phyloP scores from a whole-genome alignment of 805 yeast species.

The Brettanomyces anomalus region DNA sequence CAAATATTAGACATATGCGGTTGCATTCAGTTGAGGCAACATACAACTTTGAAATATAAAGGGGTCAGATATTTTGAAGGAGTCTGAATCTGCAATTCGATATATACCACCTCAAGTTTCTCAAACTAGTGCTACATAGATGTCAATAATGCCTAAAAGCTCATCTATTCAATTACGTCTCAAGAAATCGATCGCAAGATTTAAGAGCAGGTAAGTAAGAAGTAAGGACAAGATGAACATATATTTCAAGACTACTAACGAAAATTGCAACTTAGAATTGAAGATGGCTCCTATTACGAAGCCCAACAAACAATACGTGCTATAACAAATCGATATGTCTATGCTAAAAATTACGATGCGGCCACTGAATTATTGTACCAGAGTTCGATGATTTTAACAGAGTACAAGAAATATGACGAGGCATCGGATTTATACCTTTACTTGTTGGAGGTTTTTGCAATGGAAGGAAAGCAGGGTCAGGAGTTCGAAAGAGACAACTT shows the following conservation, averaged over 20 bases:
- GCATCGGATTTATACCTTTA: constrained; percentile 71
- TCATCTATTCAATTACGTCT: constrained; percentile 29
- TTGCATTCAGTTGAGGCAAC: too few relatives aligned
- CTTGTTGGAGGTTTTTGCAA: constrained; percentile 59
- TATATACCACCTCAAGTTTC: constrained; percentile 8
- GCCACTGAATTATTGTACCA: constrained; percentile 69
- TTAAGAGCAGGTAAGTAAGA: constrained; percentile 34
- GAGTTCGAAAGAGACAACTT: constrained; percentile 18
- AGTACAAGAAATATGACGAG: constrained; percentile 68
- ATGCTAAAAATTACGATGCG: constrained; percentile 53
- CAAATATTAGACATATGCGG: too few relatives aligned
- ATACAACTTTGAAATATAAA: too few relatives aligned
- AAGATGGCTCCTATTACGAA: constrained; percentile 75
- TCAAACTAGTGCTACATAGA: too few relatives aligned
- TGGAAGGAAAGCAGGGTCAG: constrained; percentile 29
- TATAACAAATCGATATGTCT: constrained; percentile 75
- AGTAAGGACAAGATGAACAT: too few relatives aligned
- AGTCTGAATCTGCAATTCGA: too few relatives aligned
- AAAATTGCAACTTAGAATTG: constrained; percentile 36
- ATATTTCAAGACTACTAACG: neutral
- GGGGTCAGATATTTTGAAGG: too few relatives aligned
- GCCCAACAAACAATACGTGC: constrained; percentile 94
- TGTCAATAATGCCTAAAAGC: too few relatives aligned
- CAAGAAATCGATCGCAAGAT: constrained; percentile 52
- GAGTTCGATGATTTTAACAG: constrained; percentile 60